Percentiles rank a stretch among this genome's conserved stretches.
Conservation (phyloP, 176 grass and related monocot species). For the Oryza meridionalis region DNA sequence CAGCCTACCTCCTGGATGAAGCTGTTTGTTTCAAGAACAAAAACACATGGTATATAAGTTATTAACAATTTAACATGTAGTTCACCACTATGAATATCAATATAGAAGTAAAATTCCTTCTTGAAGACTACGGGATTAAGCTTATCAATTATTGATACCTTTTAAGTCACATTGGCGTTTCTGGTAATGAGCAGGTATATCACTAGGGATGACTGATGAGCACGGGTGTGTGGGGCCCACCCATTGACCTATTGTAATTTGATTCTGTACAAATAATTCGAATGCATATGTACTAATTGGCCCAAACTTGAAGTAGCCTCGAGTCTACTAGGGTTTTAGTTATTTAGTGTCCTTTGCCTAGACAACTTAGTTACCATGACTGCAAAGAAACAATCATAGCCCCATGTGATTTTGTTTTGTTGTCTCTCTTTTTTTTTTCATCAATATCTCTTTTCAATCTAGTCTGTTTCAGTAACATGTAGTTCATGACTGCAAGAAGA, state of each 20-base stretch:
- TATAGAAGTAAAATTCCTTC: neutral
- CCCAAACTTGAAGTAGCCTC: conserved; percentile 30
- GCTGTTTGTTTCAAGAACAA: conserved; percentile 47
- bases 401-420: conserved; percentile 45
- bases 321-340: conserved; percentile 7
- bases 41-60: conserved; percentile 26
- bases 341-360: conserved; percentile 34
- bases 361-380: conserved; percentile 32
- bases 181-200: neutral
- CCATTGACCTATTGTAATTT: neutral
- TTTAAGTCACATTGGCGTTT: neutral
- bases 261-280: neutral
- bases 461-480: conserved; percentile 17
- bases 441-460: conserved; percentile 23
- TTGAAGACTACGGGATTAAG: neutral
- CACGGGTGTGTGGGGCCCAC: neutral
- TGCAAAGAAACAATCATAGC: conserved; percentile 31
- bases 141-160: conserved; percentile 11
- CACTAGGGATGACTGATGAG: neutral
- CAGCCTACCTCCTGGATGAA: conserved; percentile 67
- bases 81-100: neutral
- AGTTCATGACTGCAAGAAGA: conserved; percentile 23
- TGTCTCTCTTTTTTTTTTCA: conserved; percentile 28
- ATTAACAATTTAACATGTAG: neutral
- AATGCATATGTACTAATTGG: neutral